phyloP scores from a whole-genome alignment of 306 rosid species.

The Crotalaria pallida region DNA sequence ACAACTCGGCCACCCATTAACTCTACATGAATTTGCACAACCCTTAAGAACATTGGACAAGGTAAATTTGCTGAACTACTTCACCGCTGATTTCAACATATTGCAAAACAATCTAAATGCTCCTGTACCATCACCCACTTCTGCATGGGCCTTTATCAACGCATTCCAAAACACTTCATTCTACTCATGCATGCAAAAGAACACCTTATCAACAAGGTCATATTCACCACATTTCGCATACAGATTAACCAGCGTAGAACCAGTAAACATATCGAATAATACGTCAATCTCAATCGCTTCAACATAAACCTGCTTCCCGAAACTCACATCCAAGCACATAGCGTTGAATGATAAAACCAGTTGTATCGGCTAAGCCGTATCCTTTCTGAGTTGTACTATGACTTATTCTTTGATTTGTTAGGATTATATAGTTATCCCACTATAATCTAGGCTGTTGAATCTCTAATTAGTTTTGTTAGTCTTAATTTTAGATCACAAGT shows the following conservation, averaged over 20 bases:
- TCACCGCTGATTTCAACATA: slow-evolving; percentile 28
- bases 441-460: no score
- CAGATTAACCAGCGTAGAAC: slow-evolving; percentile 35
- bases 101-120: slow-evolving; percentile 18
- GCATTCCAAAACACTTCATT: slow-evolving; percentile 36
- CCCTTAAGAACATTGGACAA: slow-evolving; percentile 34
- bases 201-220: slow-evolving; percentile 21
- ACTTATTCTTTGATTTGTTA: no score
- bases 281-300: slow-evolving; percentile 21
- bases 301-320: slow-evolving; percentile 30
- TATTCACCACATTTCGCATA: slow-evolving; percentile 34
- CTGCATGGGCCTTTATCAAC: slow-evolving; percentile 30
- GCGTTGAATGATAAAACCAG: no score
- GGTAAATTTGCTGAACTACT: slow-evolving; percentile 23
- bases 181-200: slow-evolving; percentile 27
- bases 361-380: no score
- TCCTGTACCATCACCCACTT: slow-evolving; percentile 24
- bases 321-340: slow-evolving; percentile 20
- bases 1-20: slow-evolving; percentile 23
- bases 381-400: no score
- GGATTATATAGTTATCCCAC: no score
- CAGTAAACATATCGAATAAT: slow-evolving; percentile 23
- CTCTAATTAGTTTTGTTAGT: no score
- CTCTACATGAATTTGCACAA: slow-evolving; percentile 29
- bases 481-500: no score